Base-by-base conservation (phyloP, 1,139 yeast genomes). In the Schwanniomyces etchellsii region DNA sequence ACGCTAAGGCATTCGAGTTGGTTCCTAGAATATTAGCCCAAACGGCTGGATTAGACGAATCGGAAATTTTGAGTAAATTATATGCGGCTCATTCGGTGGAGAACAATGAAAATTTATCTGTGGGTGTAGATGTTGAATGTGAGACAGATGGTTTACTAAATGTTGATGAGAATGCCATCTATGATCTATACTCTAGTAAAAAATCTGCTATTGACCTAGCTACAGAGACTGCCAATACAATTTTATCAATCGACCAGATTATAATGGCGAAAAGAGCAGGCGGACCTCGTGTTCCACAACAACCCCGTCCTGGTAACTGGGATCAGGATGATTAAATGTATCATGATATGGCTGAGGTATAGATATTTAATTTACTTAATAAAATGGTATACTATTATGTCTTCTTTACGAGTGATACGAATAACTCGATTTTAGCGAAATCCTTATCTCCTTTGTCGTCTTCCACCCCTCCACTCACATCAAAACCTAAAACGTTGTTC, bases 241-340 rank as follows among this genome's bases (percentile, higher is more conserved):
- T 91, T 32, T 70, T 91, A 41, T 80, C 94, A 15, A 89, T 88
- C 28, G 95, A 85, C 57, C 95, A 83, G 64, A 85, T 85, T 49
- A 84, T 84, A 52, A 86, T 85, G 85, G 95, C 95, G 29, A 85
- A 85, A 72, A 77, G 94, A 51, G 95, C 96, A 2, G 98, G 98
- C 43, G 98, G 98, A 16, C 98, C 98, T 28, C 82, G 71, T 28
- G 78, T 88, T 72, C 96, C 96, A 32, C 72, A 78, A 46, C 95
- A 84, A 52, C 83, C 80, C 44, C 78, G 81, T 55, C 91, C 93
- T 27, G 96, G 96, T 36, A 89, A 89, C 65, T 89, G 98, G 98
- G 98, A 89, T 55, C 95, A 82, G 60, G 97, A 75, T 37, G 96
- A 88, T 61, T 86, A 64, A 39, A 16, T 24, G 13, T 9, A 16